Evolutionary conservation across 192 early-diverging fungal genomes (phyloP).

Genomic region (Entomortierella lignicola): DNA sequence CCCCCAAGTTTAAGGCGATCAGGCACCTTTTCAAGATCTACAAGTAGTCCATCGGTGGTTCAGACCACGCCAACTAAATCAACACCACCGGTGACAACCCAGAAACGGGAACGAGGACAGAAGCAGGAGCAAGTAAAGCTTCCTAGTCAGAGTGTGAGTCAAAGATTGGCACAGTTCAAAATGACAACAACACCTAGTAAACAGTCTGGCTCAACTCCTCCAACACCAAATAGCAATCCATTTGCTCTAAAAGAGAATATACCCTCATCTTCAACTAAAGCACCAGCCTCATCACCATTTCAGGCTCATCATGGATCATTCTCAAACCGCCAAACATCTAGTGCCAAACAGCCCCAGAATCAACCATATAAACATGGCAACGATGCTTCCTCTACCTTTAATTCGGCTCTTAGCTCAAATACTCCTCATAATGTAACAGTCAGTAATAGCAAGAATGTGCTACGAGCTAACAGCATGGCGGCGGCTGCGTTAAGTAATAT

Average conservation of each 20-base stretch:
- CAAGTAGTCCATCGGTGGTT: slow-evolving; percentile 34
- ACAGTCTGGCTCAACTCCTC: too few relatives aligned
- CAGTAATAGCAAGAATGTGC: slow-evolving; percentile 1
- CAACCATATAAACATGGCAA: not conserved
- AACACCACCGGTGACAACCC: not conserved
- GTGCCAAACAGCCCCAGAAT: not conserved
- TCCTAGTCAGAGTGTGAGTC: too few relatives aligned
- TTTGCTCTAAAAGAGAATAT: not conserved
- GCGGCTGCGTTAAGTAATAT: not conserved
- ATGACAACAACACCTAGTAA: not conserved
- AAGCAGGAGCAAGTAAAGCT: not conserved
- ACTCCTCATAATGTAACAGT: not conserved
- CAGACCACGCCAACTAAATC: slow-evolving; percentile 29
- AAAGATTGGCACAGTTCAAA: not conserved
- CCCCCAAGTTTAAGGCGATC: slow-evolving; percentile 3
- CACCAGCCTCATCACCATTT: not conserved
- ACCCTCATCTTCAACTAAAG: not conserved
- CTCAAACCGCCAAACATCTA: not conserved
- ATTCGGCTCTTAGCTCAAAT: slow-evolving; percentile 3
- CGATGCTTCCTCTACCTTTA: not conserved
- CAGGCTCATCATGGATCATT: not conserved
- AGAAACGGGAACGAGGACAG: not conserved
- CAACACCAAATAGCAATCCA: not conserved
- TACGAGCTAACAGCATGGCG: slow-evolving; percentile 30
- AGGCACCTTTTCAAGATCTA: slow-evolving; percentile 14